Evolutionary conservation across 768 basidiomycete genomes (phyloP), one percentile per base, ranked within the genome.

Genomic region (Melanogaster broomeanus): DNA sequence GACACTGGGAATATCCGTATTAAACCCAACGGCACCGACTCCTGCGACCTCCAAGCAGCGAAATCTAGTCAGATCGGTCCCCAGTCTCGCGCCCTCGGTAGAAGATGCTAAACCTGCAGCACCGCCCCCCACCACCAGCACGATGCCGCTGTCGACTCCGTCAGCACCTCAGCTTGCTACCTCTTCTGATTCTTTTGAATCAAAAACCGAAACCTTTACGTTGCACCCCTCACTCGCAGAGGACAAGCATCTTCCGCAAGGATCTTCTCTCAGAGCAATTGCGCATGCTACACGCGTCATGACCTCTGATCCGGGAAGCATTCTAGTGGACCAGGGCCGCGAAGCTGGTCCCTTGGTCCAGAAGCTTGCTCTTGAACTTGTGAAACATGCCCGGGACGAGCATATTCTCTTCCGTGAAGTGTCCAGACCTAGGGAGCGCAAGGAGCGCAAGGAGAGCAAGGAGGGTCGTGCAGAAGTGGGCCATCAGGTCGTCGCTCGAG

Each of bases 241-340:
- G 37, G 67, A 69, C 28, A 69, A 68, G 37, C 66, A 55, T 35
- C 64, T 49, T 7, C 71, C 63, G 0, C 90, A 92, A 61, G 87
- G 89, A 2, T 67, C 84, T 0, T 80, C 88, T 0, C 64, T 93
- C 2, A 81, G 82, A 6, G 91, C 91, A 2, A 90, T 93, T 48
- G 79, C 81, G 16, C 85, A 92, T 48, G 90, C 91, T 1, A 93
- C 87, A 2, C 82, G 91, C 3, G 86, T 93, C n/a, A 92, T 93
- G 90, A 88, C 88, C 0, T 77, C 82, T 3, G 89, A 89, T 58
- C 79, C 90, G 0, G 73, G 78, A 12, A 90, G 88, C 57, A 81
- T 93, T 49, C 78, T 93, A 10, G 77, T 80, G 0, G 87, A 92
- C 64, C 78, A 83, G 51, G 89, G 87, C 0, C 72, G 66, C 4